phyloP scores from a whole-genome alignment of 225 moss, liverwort and hornwort genomes.

The Pseudoscleropodium purum region DNA sequence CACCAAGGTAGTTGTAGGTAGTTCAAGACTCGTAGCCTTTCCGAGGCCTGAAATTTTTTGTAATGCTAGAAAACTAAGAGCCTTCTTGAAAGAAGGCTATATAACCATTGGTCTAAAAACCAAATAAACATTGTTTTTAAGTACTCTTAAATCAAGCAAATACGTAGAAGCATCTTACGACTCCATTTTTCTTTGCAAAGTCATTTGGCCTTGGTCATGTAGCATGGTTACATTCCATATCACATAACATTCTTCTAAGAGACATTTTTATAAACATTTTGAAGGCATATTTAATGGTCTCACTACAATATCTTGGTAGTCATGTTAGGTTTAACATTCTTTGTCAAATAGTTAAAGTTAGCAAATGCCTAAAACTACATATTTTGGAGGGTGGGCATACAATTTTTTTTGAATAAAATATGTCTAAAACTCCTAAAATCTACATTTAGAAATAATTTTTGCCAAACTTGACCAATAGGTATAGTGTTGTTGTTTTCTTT shows the following conservation, averaged over 20 bases:
- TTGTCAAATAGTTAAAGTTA: neutral
- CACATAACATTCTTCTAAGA: rapidly evolving
- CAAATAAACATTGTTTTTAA: neutral
- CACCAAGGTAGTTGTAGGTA: too few relatives aligned
- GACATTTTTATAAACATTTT: neutral
- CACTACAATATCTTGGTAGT: rapidly evolving
- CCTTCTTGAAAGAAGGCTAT: too few relatives aligned
- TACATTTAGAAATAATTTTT: neutral
- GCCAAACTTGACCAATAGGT: rapidly evolving
- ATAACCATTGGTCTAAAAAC: too few relatives aligned
- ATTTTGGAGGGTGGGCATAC: rapidly evolving
- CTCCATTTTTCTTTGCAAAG: neutral
- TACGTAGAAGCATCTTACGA: neutral
- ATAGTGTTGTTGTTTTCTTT: neutral
- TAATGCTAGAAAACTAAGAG: too few relatives aligned
- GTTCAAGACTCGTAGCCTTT: too few relatives aligned
- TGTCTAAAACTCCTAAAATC: neutral
- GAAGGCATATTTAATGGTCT: neutral
- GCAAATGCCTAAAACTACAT: rapidly evolving
- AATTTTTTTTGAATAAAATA: too few relatives aligned
- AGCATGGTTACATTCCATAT: neutral
- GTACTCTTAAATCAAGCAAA: neutral
- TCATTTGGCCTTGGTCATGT: neutral
- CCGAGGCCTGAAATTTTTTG: too few relatives aligned
- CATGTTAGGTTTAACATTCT: neutral